A percentile compares a stretch with the other conserved stretches of the same genome.
phyloP scores from a whole-genome alignment of 2,329 filamentous ascomycete species.

The Lomentospora prolificans region DNA sequence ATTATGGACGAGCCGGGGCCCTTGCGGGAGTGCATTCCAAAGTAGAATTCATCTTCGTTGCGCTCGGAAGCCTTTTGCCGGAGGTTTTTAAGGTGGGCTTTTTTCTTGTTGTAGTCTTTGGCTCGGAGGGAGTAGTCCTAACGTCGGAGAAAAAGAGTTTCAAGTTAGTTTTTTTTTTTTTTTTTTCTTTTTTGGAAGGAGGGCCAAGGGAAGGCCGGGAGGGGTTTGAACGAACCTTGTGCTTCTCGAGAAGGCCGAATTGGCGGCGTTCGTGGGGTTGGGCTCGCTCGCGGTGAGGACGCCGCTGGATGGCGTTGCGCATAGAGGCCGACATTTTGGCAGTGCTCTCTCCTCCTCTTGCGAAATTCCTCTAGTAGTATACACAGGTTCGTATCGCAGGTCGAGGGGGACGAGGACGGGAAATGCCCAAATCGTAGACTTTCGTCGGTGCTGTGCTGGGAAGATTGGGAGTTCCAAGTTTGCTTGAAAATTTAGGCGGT shows the following conservation, averaged over 20 bases:
- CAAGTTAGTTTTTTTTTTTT: too few species aligned
- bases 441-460: conserved; percentile 8
- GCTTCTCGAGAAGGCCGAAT: conserved; percentile 90
- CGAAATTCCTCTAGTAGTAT: not conserved
- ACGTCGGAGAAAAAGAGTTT: too few species aligned
- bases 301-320: conserved; percentile 61
- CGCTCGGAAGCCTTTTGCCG: conserved; percentile 52
- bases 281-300: conserved; percentile 81
- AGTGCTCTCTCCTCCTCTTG: not conserved
- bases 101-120: conserved; percentile 57
- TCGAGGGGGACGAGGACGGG: not conserved
- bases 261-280: conserved; percentile 76
- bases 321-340: conserved; percentile 42
- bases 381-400: too few species aligned
- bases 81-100: conserved; percentile 48
- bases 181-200: not conserved
- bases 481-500: conserved; percentile 15
- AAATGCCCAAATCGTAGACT: too few species aligned
- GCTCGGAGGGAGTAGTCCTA: conserved; percentile 59
- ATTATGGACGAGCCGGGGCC: conserved; percentile 42
- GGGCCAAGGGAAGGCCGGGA: not conserved
- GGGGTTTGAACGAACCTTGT: conserved; percentile 51
- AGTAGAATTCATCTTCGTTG: conserved; percentile 67
- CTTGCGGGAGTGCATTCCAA: conserved; percentile 55
- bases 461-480: conserved; percentile 12